phyloP scores from a whole-genome alignment of 2,329 filamentous ascomycete genomes.

The Colletotrichum theobromicola region DNA sequence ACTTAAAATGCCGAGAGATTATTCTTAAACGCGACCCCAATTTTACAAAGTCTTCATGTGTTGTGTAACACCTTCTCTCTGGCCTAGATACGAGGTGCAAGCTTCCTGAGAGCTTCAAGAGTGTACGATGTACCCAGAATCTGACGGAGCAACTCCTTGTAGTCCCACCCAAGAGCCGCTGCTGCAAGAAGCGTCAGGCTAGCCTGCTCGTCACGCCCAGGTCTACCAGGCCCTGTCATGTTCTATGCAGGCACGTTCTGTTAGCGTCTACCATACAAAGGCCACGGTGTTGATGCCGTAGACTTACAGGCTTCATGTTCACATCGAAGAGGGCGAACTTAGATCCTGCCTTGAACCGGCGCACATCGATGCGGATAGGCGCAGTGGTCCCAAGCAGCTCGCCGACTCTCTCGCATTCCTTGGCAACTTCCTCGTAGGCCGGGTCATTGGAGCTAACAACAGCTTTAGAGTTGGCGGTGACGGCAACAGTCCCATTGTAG shows the following conservation, averaged over 20 bases:
- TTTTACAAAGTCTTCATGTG: not conserved
- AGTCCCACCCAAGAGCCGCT: conserved; percentile 46
- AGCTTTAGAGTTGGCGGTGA: conserved; percentile 49
- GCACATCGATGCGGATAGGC: conserved; percentile 51
- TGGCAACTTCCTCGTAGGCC: conserved; percentile 34
- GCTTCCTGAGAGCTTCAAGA: not conserved
- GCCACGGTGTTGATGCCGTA: fast-evolving
- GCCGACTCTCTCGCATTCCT: conserved; percentile 46
- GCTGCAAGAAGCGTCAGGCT: conserved; percentile 50
- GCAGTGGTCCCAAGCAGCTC: conserved; percentile 43
- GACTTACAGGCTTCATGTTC: conserved; percentile 55
- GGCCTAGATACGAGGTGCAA: not conserved
- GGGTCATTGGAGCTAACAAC: conserved; percentile 34
- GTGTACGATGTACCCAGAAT: conserved; percentile 29
- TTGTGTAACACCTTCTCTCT: too few relatives aligned
- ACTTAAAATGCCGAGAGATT: too few relatives aligned
- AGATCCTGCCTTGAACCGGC: conserved; percentile 37
- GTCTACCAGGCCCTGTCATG: conserved; percentile 46
- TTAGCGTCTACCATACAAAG: not conserved
- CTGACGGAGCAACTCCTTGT: conserved; percentile 37
- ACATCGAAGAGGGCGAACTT: conserved; percentile 55
- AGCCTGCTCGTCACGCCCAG: conserved; percentile 51
- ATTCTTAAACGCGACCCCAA: not conserved
- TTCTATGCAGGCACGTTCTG: conserved; percentile 14
- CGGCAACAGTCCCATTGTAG: conserved; percentile 53